Conservation (phyloP, 148 eudicot species). For the Amaranthus hypochondriacus region DNA sequence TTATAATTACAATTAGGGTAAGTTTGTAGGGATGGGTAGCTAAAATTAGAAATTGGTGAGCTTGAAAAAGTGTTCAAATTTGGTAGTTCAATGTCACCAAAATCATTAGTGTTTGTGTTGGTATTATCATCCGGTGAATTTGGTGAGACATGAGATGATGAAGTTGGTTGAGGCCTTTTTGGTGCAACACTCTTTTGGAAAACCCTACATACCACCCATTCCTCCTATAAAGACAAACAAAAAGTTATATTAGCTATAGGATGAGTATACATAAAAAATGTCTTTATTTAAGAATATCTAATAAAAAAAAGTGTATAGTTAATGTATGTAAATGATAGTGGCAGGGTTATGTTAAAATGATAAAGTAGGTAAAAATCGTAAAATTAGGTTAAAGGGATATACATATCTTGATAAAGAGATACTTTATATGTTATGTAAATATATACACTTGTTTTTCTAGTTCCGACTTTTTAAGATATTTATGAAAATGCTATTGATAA, state of each 20-base stretch:
- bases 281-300: too few relatives aligned
- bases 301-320: too few relatives aligned
- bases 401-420: too few relatives aligned
- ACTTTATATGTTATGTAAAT: too few relatives aligned
- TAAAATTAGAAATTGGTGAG: constrained; percentile 27
- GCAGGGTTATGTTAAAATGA: not conserved
- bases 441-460: too few relatives aligned
- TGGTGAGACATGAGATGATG: constrained; percentile 46
- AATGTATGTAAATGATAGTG: too few relatives aligned
- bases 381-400: too few relatives aligned
- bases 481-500: too few relatives aligned
- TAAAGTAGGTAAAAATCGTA: not conserved
- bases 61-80: constrained; percentile 34
- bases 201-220: constrained; percentile 90
- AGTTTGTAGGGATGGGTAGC: constrained; percentile 30
- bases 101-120: constrained; percentile 46
- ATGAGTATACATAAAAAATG: not conserved
- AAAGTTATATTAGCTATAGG: not conserved
- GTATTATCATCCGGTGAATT: constrained; percentile 48
- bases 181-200: constrained; percentile 60
- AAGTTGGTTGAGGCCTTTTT: constrained; percentile 54
- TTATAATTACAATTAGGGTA: constrained; percentile 10
- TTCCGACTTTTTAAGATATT: too few relatives aligned
- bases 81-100: constrained; percentile 58
- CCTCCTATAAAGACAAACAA: constrained; percentile 43